Percentiles rank a stretch among this genome's conserved stretches.
Conservation (phyloP, 495 filamentous ascomycete species). For the Neurospora terricola region DNA sequence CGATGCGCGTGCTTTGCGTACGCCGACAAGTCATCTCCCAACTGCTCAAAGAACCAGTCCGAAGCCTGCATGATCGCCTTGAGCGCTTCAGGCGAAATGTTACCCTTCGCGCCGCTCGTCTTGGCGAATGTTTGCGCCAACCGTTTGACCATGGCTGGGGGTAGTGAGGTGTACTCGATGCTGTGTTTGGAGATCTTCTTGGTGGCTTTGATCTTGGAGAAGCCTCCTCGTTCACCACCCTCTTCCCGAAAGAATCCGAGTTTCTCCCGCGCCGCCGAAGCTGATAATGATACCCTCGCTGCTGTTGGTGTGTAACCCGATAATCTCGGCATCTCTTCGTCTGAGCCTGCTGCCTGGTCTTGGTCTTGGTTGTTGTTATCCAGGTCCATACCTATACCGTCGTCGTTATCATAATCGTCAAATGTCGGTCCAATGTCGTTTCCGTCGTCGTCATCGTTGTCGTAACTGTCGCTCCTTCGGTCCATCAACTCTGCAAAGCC, state of each 20-base stretch:
- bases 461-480: constrained; percentile 14
- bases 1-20: constrained; percentile 77
- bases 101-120: constrained; percentile 49
- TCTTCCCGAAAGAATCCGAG: not conserved
- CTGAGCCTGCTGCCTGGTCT: constrained; percentile 5
- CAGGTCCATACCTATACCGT: constrained; percentile 8
- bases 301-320: not conserved
- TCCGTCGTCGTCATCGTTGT: constrained; percentile 14
- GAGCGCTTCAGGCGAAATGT: constrained; percentile 62
- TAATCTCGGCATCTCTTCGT: constrained; percentile 3
- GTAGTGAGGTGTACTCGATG: constrained; percentile 64
- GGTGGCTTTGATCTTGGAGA: constrained; percentile 37
- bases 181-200: constrained; percentile 61
- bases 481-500: constrained; percentile 9
- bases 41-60: constrained; percentile 84
- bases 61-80: constrained; percentile 66
- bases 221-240: not conserved
- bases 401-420: constrained; percentile 15
- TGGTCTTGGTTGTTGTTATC: constrained; percentile 11
- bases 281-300: not conserved
- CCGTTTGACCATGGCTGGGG: constrained; percentile 59
- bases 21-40: constrained; percentile 63
- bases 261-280: not conserved
- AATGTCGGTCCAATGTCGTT: constrained; percentile 11
- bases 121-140: constrained; percentile 63